These are phyloP conservation scores for Colletotrichum somersetense DNA, from an alignment of 2,329 filamentous ascomycete species.

Conservation along the genomic window DNA sequence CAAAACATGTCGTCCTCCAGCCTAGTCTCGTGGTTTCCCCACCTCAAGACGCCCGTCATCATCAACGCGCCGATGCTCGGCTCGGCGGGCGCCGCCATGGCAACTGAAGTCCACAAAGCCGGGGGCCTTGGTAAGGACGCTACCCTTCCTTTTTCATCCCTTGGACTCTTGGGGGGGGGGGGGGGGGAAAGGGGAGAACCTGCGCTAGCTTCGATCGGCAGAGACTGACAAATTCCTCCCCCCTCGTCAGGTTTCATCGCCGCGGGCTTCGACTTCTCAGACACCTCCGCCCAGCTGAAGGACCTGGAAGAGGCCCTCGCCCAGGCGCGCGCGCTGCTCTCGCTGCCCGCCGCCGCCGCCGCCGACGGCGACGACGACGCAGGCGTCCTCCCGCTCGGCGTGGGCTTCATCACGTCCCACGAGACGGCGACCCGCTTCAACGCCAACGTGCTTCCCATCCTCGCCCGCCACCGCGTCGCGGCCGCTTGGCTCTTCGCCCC, in stretches of 20 bases:
- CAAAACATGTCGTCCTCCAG: conserved; percentile 36
- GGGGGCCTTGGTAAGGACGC: conserved; percentile 52
- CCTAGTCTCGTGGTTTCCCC: conserved; percentile 35
- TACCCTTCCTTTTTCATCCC: neutral
- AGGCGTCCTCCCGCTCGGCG: conserved; percentile 62
- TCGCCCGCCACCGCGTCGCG: conserved; percentile 65
- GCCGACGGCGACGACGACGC: no score
- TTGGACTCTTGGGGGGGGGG: neutral
- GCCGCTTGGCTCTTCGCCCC: conserved; percentile 78
- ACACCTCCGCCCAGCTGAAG: conserved; percentile 49
- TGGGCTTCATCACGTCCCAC: conserved; percentile 73
- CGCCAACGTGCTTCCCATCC: conserved; percentile 61
- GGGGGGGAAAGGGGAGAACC: no score
- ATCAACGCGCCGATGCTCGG: conserved; percentile 55
- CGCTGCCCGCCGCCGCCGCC: conserved; percentile 34
- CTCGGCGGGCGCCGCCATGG: conserved; percentile 50
- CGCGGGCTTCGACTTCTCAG: conserved; percentile 48
- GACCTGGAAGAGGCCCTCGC: conserved; percentile 51
- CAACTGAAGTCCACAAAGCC: conserved; percentile 54
- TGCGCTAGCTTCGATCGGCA: neutral
- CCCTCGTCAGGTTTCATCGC: conserved; percentile 50
- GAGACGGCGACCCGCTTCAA: conserved; percentile 55
- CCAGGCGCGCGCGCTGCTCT: conserved; percentile 48
- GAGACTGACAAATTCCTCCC: neutral
- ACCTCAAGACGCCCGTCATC: conserved; percentile 37